A percentile compares a stretch with the other conserved stretches of the same genome.
Evolutionary conservation across 345 rosid species (phyloP).

Genomic region (Gossypium turneri): DNA sequence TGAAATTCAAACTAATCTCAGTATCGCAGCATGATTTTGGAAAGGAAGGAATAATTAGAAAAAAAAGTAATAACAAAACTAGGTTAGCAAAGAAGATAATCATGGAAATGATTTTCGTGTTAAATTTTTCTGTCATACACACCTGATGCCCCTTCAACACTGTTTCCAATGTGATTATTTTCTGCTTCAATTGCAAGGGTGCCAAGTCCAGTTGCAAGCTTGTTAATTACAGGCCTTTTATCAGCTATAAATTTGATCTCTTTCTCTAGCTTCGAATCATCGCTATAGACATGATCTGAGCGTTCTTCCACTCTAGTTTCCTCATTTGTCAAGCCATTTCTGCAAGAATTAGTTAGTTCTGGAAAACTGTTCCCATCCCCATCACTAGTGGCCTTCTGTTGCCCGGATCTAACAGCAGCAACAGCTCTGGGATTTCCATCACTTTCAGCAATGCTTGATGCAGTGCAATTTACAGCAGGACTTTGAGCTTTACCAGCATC

Average conservation of each 20-base stretch:
- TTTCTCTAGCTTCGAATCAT: slow-evolving; percentile 43
- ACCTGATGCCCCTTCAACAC: slow-evolving; percentile 47
- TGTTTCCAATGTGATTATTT: slow-evolving; percentile 37
- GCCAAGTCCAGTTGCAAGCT: slow-evolving; percentile 28
- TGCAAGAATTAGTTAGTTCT: slow-evolving; percentile 37
- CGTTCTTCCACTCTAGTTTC: slow-evolving; percentile 36
- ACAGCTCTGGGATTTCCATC: slow-evolving; percentile 42
- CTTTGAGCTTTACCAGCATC: slow-evolving; percentile 38
- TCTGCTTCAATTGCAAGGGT: slow-evolving; percentile 42
- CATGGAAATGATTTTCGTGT: neutral
- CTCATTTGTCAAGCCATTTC: slow-evolving; percentile 38
- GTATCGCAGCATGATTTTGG: slow-evolving; percentile 3
- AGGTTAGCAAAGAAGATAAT: neutral
- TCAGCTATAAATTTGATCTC: slow-evolving; percentile 42
- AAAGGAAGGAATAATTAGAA: neutral
- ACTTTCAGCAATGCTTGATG: slow-evolving; percentile 46
- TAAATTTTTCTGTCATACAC: slow-evolving; percentile 14
- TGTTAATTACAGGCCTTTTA: slow-evolving; percentile 36
- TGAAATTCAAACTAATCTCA: slow-evolving; percentile 19
- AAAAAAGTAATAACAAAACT: neutral
- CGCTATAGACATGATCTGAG: slow-evolving; percentile 34
- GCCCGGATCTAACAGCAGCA: slow-evolving; percentile 30
- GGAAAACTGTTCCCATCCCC: slow-evolving; percentile 50
- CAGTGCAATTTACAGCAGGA: slow-evolving; percentile 26
- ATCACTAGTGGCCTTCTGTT: slow-evolving; percentile 2